Base-by-base conservation (phyloP, 2,329 filamentous ascomycete genomes). In the Trichoderma koningii region DNA sequence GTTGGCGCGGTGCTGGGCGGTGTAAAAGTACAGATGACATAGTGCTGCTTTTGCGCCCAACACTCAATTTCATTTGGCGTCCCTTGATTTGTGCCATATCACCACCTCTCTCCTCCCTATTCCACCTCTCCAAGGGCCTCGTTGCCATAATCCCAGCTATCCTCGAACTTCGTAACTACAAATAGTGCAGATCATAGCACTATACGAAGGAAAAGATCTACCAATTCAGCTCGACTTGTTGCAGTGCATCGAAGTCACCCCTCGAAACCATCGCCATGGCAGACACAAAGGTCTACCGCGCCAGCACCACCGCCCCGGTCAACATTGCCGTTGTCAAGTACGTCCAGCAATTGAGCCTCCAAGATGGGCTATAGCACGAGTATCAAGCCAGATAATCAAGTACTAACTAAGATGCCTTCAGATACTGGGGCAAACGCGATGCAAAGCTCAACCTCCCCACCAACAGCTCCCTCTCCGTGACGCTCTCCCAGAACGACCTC, bases 241-340 rank as follows among this genome's bases (percentile, higher is more conserved):
- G 12, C 19, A 52, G 57, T n/a, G 23, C 63, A 66, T 66, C 44
- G 15, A 53, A 66, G 63, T 66, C 48, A 66, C 48, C 23, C 59
- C 47, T 38, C 56, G 67, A 68, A 64, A 56, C 30, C 45, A 26
- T 64, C 67, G 68, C 61, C 68, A 83, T 83, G 81, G 77, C 80
- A 38, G 81, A 82, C 70, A 78, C 73, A 61, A 83, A 81, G 65
- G 85, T 98, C 73, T 93, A 96, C 82, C 90, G 93, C 73, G 92
- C 95, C 71, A 97, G 91, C 82, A 97, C 95, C 66, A 98, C 93
- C 69, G 95, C 95, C 47, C 95, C 94, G 15, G 94, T 98, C 75
- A 98, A 98, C 83, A 98, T 98, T 76, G 94, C 94, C 70, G 93
- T 98, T 65, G 95, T 98, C 81, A 98, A 98, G 90, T 96, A 74